Conservation (phyloP, 1,284 basidiomycete species). For the Fomitopsis pinicola region DNA sequence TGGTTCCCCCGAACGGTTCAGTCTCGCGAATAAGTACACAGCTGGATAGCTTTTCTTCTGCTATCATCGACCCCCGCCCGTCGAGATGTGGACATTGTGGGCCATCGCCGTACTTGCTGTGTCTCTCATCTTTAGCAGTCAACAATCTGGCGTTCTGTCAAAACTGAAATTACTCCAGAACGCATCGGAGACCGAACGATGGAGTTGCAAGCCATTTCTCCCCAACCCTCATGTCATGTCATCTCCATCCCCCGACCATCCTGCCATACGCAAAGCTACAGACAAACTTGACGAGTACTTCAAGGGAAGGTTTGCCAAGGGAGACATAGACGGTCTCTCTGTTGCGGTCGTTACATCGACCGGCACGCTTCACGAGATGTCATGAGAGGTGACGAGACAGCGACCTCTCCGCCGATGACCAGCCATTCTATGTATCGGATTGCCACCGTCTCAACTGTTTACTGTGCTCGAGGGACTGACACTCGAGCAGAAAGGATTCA, state of each 20-base stretch:
- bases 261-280: conserved; percentile 1
- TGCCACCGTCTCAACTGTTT: conserved; percentile 45
- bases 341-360: conserved; percentile 11
- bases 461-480: conserved; percentile 41
- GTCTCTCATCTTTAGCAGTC: neutral
- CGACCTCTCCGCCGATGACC: conserved; percentile 6
- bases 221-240: conserved; percentile 10
- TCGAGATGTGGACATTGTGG: neutral
- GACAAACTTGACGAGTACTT: conserved; percentile 3
- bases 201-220: conserved; percentile 11
- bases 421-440: conserved; percentile 20
- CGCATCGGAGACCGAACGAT: neutral
- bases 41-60: too few relatives aligned
- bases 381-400: conserved; percentile 12
- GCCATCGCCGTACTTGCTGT: neutral
- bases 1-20: too few relatives aligned
- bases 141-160: neutral
- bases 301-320: conserved; percentile 2
- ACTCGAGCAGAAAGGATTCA: conserved; percentile 36
- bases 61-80: neutral
- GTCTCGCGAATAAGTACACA: too few relatives aligned
- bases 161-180: neutral
- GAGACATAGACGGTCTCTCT: conserved; percentile 15
- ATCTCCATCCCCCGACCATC: conserved; percentile 2
- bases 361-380: conserved; percentile 9